Base-by-base conservation (phyloP, 768 basidiomycete species). In the Russula lepida region DNA sequence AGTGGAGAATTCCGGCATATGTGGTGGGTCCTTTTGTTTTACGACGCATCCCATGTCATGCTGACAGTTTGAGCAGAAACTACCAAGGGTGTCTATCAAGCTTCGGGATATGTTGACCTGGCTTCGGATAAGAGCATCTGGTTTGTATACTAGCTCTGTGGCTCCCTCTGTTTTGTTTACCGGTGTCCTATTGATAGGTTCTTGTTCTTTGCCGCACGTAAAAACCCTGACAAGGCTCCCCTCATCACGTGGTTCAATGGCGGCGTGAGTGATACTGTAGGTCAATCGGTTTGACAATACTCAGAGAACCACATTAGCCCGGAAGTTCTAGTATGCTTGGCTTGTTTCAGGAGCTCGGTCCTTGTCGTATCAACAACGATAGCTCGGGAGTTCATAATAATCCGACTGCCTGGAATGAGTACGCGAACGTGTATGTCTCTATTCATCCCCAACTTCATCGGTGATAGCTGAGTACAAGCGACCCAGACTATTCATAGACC, bases 301-400 rank as follows among this genome's bases (percentile, higher is more conserved):
- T 47, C 48, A 46, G 21, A 12, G 17, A 35, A 32, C 15, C 30
- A 15, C 6, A 30, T 25, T 50, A 75, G 72, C 76, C 75, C 11
- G 76, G 75, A 48, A 72, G 70, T 58, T 76, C 75, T 13, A 73
- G 73, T 56, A 74, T 74, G 74, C 88, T 90, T 1, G 95, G 95
- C 11, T 81, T 97, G 25, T 77, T 98, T 17, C 92, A 95, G 67
- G 94, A 98, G 70, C 84, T 95, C 23, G 95, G 95, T 0, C 94
- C 95, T 0, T 98, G 95, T 74, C 74, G 74, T 32, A 78, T 98
- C 63, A 74, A 80, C 19, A 74, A 91, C 46, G 77, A 84, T 1
- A 92, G 92, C 35, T 74, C 71, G 3, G 69, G 74, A 30, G 79
- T 84, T 28, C 71, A 73, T 1, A 68, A 75, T 21, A 85, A 85